Percentiles rank a stretch among this genome's conserved stretches.
phyloP scores from a whole-genome alignment of 352 stramenopile species.

The Salisapilia sapeloensis region DNA sequence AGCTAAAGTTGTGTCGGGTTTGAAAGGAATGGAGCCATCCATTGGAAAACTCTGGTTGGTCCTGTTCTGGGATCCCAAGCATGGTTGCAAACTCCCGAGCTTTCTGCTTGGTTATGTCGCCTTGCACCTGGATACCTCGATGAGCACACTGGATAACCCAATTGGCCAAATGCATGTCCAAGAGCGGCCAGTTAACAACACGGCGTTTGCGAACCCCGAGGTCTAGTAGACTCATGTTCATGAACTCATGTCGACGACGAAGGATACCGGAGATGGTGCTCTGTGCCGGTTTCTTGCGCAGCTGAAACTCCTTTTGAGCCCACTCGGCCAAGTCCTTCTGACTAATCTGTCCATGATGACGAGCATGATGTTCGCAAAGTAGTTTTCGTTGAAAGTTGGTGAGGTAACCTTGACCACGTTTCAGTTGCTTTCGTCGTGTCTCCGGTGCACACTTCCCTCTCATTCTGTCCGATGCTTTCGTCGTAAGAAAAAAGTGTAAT shows the following conservation, averaged over 20 bases:
- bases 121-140: constrained; percentile 57
- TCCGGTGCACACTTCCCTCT: too few species aligned
- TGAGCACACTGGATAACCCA: constrained; percentile 78
- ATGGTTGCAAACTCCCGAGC: constrained; percentile 72
- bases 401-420: constrained; percentile 49
- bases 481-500: too few species aligned
- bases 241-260: constrained; percentile 65
- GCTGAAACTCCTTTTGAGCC: constrained; percentile 74
- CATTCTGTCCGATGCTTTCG: too few species aligned
- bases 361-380: constrained; percentile 74
- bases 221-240: constrained; percentile 69
- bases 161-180: constrained; percentile 67
- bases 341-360: constrained; percentile 63
- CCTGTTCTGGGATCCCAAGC: constrained; percentile 52
- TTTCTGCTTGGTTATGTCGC: constrained; percentile 76
- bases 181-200: constrained; percentile 59
- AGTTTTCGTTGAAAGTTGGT: constrained; percentile 75
- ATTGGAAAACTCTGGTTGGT: constrained; percentile 70
- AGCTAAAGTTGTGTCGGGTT: constrained; percentile 70
- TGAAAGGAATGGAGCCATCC: constrained; percentile 70
- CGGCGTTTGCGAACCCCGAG: constrained; percentile 71
- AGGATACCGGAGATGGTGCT: constrained; percentile 75
- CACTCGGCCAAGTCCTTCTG: constrained; percentile 77
- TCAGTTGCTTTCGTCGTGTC: too few species aligned
- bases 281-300: constrained; percentile 69